phyloP scores from a whole-genome alignment of 1,284 basidiomycete species.

The Ustilago nuda region DNA sequence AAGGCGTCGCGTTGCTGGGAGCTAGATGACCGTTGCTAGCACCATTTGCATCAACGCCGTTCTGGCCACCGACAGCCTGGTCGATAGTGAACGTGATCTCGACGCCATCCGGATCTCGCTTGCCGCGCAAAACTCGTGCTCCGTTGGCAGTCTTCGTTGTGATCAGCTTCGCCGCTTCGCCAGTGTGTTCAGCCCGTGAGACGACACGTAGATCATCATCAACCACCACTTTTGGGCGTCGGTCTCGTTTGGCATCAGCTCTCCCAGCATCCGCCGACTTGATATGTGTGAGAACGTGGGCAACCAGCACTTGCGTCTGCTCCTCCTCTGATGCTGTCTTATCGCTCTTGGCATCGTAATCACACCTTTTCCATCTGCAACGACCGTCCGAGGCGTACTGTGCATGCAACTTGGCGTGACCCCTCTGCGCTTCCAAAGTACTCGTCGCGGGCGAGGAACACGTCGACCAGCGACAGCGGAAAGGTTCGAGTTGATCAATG shows the following conservation, averaged over 20 bases:
- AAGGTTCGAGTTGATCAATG: conserved; percentile 35
- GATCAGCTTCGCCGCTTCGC: conserved; percentile 27
- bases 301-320: conserved; percentile 21
- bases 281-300: conserved; percentile 57
- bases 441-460: conserved; percentile 50
- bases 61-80: conserved; percentile 4
- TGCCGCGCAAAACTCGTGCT: conserved; percentile 27
- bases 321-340: conserved; percentile 5
- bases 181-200: conserved; percentile 29
- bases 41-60: conserved; percentile 10
- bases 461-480: conserved; percentile 56
- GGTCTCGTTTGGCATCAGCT: neutral
- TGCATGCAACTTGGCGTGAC: conserved; percentile 54
- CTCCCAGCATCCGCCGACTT: conserved; percentile 6
- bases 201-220: conserved; percentile 34
- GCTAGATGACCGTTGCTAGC: conserved; percentile 17
- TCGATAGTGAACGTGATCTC: conserved; percentile 23
- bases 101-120: conserved; percentile 32
- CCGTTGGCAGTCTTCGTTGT: conserved; percentile 22
- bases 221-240: conserved; percentile 21
- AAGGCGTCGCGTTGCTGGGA: conserved; percentile 17
- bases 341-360: conserved; percentile 32
- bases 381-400: conserved; percentile 39
- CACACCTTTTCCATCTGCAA: conserved; percentile 60
- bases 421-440: conserved; percentile 40